Percentiles rank a stretch among this genome's conserved stretches.
phyloP scores from a whole-genome alignment of 2,329 filamentous ascomycete species.

The Acrodontium crateriforme region DNA sequence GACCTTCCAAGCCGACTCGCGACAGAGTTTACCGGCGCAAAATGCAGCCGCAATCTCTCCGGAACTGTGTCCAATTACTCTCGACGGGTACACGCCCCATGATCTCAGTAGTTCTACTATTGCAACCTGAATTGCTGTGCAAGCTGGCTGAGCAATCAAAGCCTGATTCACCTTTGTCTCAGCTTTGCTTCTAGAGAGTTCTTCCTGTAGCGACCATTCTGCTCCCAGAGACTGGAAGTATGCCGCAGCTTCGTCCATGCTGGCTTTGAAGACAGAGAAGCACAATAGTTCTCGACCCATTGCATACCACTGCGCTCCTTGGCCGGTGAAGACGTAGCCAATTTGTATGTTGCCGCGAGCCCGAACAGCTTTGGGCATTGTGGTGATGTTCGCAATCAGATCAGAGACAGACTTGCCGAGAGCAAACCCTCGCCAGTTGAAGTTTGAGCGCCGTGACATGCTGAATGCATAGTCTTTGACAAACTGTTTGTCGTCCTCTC shows the following conservation, averaged over 20 bases:
- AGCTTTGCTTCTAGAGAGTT: conserved; percentile 1
- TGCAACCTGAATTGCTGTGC: conserved; percentile 41
- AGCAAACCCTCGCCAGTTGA: no score
- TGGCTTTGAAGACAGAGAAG: conserved; percentile 2
- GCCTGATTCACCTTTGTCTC: conserved; percentile 10
- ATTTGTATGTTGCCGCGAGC: not conserved
- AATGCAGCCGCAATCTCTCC: conserved; percentile 24
- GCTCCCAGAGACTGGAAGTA: conserved; percentile 1
- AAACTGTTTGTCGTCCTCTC: no score
- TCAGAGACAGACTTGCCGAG: no score
- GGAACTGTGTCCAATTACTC: conserved; percentile 17
- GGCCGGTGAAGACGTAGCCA: conserved; percentile 9
- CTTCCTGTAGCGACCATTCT: conserved; percentile 2
- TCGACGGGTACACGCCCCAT: conserved; percentile 10
- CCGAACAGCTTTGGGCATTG: not conserved
- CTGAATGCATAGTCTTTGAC: no score
- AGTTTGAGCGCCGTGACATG: no score
- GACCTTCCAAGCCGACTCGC: conserved; percentile 7
- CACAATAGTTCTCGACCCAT: conserved; percentile 12
- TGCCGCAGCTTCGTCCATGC: not conserved
- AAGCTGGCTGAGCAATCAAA: conserved; percentile 37
- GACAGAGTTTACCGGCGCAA: conserved; percentile 12
- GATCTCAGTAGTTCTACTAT: conserved; percentile 26
- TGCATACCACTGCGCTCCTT: conserved; percentile 10
- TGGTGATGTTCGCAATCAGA: no score